Evolutionary conservation across 1,139 yeast genomes (phyloP).

Genomic region (Saccharomyces hybrid): DNA sequence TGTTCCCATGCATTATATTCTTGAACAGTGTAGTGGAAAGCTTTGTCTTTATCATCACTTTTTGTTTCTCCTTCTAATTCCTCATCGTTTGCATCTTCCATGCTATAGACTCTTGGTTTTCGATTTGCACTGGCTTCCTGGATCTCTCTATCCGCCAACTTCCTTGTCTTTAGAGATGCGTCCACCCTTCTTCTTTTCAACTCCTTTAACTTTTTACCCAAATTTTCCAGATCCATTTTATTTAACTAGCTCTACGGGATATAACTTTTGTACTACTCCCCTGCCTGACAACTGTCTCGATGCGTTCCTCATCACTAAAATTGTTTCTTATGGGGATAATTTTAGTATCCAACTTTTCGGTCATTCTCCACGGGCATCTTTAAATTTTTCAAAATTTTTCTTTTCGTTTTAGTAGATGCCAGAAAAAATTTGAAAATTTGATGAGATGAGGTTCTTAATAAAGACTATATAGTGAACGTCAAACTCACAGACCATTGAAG

Average conservation of each 20-base stretch:
- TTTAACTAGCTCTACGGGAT: neutral
- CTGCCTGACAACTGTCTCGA: neutral
- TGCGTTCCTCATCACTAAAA: conserved; percentile 1
- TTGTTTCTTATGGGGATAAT: neutral
- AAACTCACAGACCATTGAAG: neutral
- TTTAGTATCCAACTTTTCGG: too few relatives aligned
- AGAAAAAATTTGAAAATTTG: conserved; percentile 9
- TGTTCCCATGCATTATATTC: conserved; percentile 63
- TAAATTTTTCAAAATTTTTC: neutral
- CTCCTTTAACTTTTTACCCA: conserved; percentile 22
- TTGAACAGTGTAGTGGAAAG: conserved; percentile 49
- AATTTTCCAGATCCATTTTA: conserved; percentile 13
- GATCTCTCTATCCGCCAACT: conserved; percentile 32
- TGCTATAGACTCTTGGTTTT: conserved; percentile 32
- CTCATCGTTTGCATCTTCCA: conserved; percentile 30
- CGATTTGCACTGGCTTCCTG: conserved; percentile 33
- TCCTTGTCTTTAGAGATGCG: conserved; percentile 36
- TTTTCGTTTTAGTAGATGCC: neutral
- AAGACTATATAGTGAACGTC: neutral
- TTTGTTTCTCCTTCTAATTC: conserved; percentile 33
- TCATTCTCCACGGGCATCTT: neutral
- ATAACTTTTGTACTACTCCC: neutral
- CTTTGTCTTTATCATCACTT: conserved; percentile 1
- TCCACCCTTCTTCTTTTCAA: conserved; percentile 34
- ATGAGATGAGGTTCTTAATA: conserved; percentile 8